Base-by-base conservation (phyloP, 768 basidiomycete genomes). In the Leucogyrophana mollusca region DNA sequence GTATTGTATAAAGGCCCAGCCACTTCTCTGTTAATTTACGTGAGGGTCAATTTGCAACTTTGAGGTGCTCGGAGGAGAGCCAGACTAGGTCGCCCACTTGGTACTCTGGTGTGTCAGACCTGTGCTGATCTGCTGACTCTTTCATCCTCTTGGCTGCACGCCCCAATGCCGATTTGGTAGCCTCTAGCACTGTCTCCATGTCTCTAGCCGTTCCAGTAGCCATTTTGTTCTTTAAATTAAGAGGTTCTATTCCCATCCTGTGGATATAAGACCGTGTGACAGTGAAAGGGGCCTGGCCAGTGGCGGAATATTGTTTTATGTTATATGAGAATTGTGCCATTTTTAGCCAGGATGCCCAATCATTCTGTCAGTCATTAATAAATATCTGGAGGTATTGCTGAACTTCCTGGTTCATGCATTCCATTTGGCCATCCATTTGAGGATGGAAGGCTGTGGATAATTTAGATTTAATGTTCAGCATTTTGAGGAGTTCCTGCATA, bases 381-480 rank as follows among this genome's bases (percentile, higher is more conserved):
- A 61, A 68, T 10, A 53, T 16, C 2, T 56, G 40, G 3, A 71
- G 49, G 41, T 66, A 65, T 16, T 50, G 41, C 51, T 70, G 59
- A 0, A 72, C 32, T 42, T 59, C 63, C 45, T 61, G 59, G 47
- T 69, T 69, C 17, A 57, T 46, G 4, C 55, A n/a, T 53, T 71
- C 62, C 8, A 61, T 67, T 43, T 66, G 62, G 0, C 66, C 59
- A 50, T 74, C 60, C 1, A 69, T 65, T 45, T 72, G 65, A 1
- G 62, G 69, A 34, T 71, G 68, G 49, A 56, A 68, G 0, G 67
- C 58, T 0, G 65, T 69, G 24, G 49, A 56, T 9, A 66, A 42
- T 13, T 49, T 43, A 1, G 40, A 55, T 45, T 43, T 47, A n/a
- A 47, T 47, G 9, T 36, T 56, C 9, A 57, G 53, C 11, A n/a